Percentiles rank a stretch among this genome's conserved stretches.
phyloP scores from a whole-genome alignment of 352 stramenopile species.

The Phytophthora hibernalis region DNA sequence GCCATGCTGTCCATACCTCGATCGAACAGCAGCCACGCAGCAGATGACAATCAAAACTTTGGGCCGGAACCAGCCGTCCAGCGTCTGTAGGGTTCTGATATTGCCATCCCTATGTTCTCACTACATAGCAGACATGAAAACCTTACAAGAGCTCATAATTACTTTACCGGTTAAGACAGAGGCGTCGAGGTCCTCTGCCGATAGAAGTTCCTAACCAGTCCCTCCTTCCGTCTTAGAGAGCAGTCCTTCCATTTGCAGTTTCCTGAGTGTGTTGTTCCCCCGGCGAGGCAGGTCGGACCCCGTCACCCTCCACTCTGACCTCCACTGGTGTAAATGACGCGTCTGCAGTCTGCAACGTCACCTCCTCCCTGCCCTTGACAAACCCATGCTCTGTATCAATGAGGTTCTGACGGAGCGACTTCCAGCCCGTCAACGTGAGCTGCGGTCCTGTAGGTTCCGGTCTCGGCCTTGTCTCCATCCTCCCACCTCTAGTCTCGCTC shows the following conservation, averaged over 20 bases:
- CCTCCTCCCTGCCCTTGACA: constrained; percentile 17
- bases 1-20: constrained; percentile 19
- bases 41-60: constrained; percentile 26
- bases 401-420: constrained; percentile 62
- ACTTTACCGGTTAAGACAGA: constrained; percentile 23
- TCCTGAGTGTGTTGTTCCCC: constrained; percentile 20
- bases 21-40: constrained; percentile 19
- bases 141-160: constrained; percentile 33
- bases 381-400: constrained; percentile 52
- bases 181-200: constrained; percentile 11
- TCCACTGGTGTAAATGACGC: constrained; percentile 3
- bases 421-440: constrained; percentile 59
- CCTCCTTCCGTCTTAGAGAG: constrained; percentile 15
- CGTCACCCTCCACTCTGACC: constrained; percentile 33
- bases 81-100: constrained; percentile 30
- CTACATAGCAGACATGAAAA: constrained; percentile 1
- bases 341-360: constrained; percentile 22
- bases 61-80: constrained; percentile 19
- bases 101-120: background rate
- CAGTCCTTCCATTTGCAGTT: constrained; percentile 4
- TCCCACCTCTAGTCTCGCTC: constrained; percentile 13
- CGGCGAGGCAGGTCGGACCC: constrained; percentile 34
- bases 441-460: constrained; percentile 38
- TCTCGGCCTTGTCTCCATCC: no score
- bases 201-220: constrained; percentile 18